Evolutionary conservation across 306 rosid genomes (phyloP).

Genomic region (Inga oerstediana): DNA sequence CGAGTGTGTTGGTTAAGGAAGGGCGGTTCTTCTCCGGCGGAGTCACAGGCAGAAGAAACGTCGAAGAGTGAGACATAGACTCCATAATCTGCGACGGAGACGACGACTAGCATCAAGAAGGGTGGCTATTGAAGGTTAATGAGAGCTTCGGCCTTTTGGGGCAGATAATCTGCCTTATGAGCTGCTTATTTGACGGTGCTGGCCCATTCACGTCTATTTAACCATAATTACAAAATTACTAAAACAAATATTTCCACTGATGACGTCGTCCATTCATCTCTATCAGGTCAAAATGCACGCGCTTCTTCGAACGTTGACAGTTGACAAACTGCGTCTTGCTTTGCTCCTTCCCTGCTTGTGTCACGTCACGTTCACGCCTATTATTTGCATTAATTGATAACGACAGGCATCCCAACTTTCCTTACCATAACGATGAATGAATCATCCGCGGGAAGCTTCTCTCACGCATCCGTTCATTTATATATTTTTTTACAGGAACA

Average conservation of each 20-base stretch:
- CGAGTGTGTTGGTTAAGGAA: constrained; percentile 56
- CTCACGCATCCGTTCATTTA: neutral
- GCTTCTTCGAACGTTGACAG: neutral
- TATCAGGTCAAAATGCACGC: neutral
- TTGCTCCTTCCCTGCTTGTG: neutral
- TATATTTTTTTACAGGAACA: too few relatives aligned
- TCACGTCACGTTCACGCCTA: too few relatives aligned
- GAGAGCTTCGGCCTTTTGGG: neutral
- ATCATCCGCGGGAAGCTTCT: neutral
- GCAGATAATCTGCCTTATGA: neutral
- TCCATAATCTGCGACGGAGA: constrained; percentile 46
- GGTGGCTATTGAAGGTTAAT: neutral
- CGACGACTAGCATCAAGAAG: neutral
- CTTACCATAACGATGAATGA: neutral
- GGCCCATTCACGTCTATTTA: neutral
- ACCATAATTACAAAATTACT: neutral
- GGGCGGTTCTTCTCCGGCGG: constrained; percentile 26
- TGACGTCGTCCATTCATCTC: neutral
- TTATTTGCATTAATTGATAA: neutral
- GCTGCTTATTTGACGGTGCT: neutral
- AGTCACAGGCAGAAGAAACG: constrained; percentile 62
- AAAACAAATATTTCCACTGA: neutral
- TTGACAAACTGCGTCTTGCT: neutral
- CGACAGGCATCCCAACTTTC: neutral
- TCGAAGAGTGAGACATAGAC: constrained; percentile 62